Base-by-base conservation (phyloP, 2,329 filamentous ascomycete genomes). In the Aureobasidium lini region DNA sequence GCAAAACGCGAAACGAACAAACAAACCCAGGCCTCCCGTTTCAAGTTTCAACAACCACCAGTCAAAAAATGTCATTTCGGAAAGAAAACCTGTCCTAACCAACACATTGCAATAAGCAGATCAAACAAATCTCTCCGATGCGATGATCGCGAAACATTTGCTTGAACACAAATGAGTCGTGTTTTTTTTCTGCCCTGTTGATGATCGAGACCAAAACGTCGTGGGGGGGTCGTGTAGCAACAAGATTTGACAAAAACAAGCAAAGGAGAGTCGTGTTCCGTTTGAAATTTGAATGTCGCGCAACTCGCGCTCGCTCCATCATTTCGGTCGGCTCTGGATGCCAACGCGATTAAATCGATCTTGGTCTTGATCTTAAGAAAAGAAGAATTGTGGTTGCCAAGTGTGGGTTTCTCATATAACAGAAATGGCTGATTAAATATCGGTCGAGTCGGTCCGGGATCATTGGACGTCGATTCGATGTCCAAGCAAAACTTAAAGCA, bases 381-480 rank as follows among this genome's bases (percentile, higher is more conserved):
- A 13, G 6, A 5, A 15, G 15, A 40, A 28, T 18, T 42, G n/a
- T 39, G 39, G 15, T 32, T 44, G 50, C 50, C 50, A 54, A 54
- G 39, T 43, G 50, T 54, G 50, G 50, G 29, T 44, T 44, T 43
- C 28, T 44, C 31, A 44, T 54, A 36, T 34, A 44, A 44, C 39
- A 44, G 28, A 42, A 28, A 15, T 15, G 13, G 11, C 11, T 5
- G 16, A n/a, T 4, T 3, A 3, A 28, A 34, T 7, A 36, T n/a
- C 18, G 16, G 6, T 53, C 6, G 39, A 44, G 6, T 44, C 52
- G 52, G 52, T 44, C 52, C 52, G 52, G 10, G 10, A 36, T 13
- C 6, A 10, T 9, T 2, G 6, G 9, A 6, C 28, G 39, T 42
- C 49, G 37, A 53, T 31, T 11, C n/a, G 28, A 32, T 18, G n/a